Percentiles rank a stretch among this genome's conserved stretches.
Conservation (phyloP, 441 rosid genomes). For the Adansonia grandidieri region DNA sequence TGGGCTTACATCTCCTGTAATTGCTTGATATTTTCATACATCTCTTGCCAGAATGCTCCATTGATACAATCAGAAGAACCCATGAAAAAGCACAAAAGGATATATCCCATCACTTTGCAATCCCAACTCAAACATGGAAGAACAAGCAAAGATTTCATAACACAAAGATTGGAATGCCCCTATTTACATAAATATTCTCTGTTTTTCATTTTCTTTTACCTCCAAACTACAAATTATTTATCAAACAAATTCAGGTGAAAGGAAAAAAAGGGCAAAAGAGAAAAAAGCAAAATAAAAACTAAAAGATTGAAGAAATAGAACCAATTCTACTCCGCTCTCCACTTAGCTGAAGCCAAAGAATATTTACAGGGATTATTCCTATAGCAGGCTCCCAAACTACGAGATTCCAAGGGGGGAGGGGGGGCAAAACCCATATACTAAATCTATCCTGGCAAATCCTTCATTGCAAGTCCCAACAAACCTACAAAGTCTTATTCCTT, state of each 20-base stretch:
- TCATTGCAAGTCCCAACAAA: constrained; percentile 37
- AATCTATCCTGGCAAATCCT: constrained; percentile 38
- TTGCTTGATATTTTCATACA: too few species aligned
- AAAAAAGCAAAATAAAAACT: constrained; percentile 18
- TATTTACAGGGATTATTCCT: constrained; percentile 52
- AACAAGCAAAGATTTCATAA: not conserved
- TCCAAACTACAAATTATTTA: constrained; percentile 63
- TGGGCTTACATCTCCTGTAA: too few species aligned
- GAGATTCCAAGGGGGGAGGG: constrained; percentile 18
- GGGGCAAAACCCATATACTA: constrained; percentile 33
- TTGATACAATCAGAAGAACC: too few species aligned
- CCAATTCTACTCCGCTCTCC: constrained; percentile 39
- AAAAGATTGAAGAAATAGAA: constrained; percentile 32
- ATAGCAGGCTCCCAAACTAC: constrained; percentile 29
- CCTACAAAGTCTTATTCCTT: constrained; percentile 28
- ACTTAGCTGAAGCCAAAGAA: constrained; percentile 42
- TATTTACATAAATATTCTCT: not conserved
- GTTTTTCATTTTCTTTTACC: not conserved
- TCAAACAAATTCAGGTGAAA: constrained; percentile 24
- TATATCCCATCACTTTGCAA: not conserved
- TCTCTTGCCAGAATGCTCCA: too few species aligned
- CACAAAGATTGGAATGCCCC: not conserved
- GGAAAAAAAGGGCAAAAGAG: not conserved
- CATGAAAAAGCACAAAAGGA: not conserved
- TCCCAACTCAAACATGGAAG: not conserved